Evolutionary conservation across 1,284 basidiomycete genomes (phyloP), one percentile per base, ranked within the genome.

Genomic region (Prillingera fragicola): DNA sequence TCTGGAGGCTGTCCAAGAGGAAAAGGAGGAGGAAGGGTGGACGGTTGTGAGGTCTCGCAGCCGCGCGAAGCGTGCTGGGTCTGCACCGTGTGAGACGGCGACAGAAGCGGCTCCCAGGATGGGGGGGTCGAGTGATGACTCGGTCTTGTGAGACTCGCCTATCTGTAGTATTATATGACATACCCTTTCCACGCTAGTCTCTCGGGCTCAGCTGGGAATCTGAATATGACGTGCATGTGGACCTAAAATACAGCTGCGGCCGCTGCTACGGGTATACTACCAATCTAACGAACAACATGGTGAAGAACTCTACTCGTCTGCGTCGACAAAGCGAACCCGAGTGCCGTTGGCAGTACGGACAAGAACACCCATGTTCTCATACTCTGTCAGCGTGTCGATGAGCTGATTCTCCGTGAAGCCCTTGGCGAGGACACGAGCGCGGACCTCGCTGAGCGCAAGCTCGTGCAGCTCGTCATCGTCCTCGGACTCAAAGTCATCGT

Each of bases 361-460:
- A 77, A 83, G 81, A 36, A 89, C 78, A 49, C 83, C 80, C 57
- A 89, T 76, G 45, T 82, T 78, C 65, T 91, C 88, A 67, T 91
- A 91, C 88, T 90, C 62, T 6, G 46, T 39, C 44, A 92, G 82
- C 1, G 87, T 86, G 55, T 87, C 83, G 76, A 84, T 87, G 24
- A 97, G 75, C 68, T 90, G 84, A 6, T 79, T 81, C 67, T 97
- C 92, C 10, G 87, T 95, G 71, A 85, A 94, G 7, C 91, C 90
- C 60, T 82, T 83, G 35, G 82, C 83, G 38, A 92, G 72, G 10
- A 94, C 83, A 23, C 89, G 80, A 38, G 82, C 81, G 34, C 91
- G 80, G 47, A 95, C 80, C 54, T 94, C 87, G 32, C 86, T 77
- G 76, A 96, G 81, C 6, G 80, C 79, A 49, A 75, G 60, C 54